Evolutionary conservation across 306 rosid species (phyloP).

Genomic region (Quillaja saponaria): DNA sequence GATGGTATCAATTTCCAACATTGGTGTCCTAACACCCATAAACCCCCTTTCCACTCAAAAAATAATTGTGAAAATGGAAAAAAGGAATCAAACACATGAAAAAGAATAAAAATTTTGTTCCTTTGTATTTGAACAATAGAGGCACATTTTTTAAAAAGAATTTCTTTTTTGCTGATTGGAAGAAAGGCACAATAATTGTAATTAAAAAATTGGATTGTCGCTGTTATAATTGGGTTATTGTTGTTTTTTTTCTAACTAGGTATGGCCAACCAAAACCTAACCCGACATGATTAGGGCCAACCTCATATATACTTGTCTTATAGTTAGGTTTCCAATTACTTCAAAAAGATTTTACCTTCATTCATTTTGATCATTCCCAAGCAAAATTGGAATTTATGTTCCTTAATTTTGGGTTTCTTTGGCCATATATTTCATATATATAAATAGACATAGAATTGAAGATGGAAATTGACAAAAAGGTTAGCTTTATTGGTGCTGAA

Average conservation of each 20-base stretch:
- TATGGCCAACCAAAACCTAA: slow-evolving; percentile 61
- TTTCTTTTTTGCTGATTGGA: not conserved
- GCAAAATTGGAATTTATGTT: slow-evolving; percentile 15
- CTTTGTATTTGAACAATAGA: no score
- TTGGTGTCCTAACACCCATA: no score
- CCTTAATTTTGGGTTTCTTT: not conserved
- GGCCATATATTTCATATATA: slow-evolving; percentile 21
- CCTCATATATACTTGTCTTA: slow-evolving; percentile 40
- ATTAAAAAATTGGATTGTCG: slow-evolving; percentile 7
- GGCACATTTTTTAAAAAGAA: not conserved
- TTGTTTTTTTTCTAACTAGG: slow-evolving; percentile 25
- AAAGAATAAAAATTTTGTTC: no score
- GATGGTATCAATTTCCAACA: no score
- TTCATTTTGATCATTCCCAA: not conserved
- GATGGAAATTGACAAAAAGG: not conserved
- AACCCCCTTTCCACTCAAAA: no score
- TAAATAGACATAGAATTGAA: slow-evolving; percentile 17
- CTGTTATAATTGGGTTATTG: slow-evolving; percentile 20
- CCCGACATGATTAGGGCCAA: slow-evolving; percentile 49
- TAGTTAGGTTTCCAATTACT: slow-evolving; percentile 11
- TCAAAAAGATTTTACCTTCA: slow-evolving; percentile 4
- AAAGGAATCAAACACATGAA: no score
- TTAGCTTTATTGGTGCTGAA: no score
- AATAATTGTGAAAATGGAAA: no score
- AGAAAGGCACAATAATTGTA: not conserved